Conservation (phyloP, 2,329 filamentous ascomycete species). For the Hypoxylon sp. region DNA sequence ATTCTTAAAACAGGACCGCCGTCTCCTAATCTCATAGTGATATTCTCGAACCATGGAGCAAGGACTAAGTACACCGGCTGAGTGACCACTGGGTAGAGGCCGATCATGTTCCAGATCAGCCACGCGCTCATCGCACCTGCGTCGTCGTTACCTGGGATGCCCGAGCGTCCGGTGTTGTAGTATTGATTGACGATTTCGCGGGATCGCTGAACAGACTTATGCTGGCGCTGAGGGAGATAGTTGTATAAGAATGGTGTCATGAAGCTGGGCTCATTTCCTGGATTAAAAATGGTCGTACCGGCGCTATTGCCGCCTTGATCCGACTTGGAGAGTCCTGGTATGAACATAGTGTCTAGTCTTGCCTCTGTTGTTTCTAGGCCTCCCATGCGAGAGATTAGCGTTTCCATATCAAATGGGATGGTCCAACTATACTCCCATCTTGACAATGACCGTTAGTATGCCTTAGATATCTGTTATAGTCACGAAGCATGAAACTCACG, state of each 20-base stretch:
- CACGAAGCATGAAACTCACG: conserved; percentile 36
- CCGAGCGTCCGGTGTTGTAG: conserved; percentile 63
- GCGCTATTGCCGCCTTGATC: conserved; percentile 64
- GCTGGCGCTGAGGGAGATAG: conserved; percentile 65
- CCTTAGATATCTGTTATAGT: background rate
- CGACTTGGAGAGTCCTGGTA: conserved; percentile 60
- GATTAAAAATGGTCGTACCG: conserved; percentile 65
- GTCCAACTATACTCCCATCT: conserved; percentile 69
- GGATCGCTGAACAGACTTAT: conserved; percentile 65
- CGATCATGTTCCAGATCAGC: conserved; percentile 69
- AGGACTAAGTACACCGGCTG: conserved; percentile 70
- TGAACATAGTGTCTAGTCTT: conserved; percentile 59
- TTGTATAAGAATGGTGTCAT: conserved; percentile 69
- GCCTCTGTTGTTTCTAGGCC: conserved; percentile 66
- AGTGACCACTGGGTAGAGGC: conserved; percentile 69
- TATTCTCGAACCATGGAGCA: conserved; percentile 63
- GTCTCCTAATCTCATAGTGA: conserved; percentile 65
- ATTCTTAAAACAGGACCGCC: conserved; percentile 63
- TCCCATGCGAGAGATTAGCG: conserved; percentile 66
- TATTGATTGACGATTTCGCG: conserved; percentile 64
- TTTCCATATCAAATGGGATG: conserved; percentile 70
- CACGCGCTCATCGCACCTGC: conserved; percentile 73
- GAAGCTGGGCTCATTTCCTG: conserved; percentile 55
- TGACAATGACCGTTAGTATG: background rate
- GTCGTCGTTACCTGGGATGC: conserved; percentile 72